These are phyloP conservation scores for Tulasnella sp. DNA, from an alignment of 768 basidiomycete species.

Conservation along the genomic window DNA sequence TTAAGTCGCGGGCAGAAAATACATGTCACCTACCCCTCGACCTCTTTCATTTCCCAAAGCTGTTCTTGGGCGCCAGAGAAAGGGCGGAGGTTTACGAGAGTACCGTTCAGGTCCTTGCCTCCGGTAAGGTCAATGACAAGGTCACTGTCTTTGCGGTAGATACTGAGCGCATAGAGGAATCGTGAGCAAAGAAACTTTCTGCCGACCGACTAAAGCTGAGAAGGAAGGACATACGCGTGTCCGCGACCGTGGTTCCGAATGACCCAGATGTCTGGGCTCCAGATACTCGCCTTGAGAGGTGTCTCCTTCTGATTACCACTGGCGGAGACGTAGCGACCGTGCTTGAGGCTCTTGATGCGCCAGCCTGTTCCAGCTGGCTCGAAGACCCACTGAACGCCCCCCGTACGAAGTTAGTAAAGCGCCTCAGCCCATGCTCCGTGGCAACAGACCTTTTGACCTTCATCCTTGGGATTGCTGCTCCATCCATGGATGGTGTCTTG, in stretches of 20 bases:
- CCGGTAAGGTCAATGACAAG: background rate
- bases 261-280: background rate
- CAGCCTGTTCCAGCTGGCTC: background rate
- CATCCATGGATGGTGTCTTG: slow-evolving; percentile 18
- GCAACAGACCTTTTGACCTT: slow-evolving; percentile 20
- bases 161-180: background rate
- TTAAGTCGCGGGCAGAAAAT: too few species aligned
- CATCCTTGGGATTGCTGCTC: background rate
- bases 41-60: background rate
- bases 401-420: background rate
- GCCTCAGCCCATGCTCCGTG: too few species aligned
- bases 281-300: slow-evolving; percentile 5
- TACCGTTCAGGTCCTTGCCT: background rate
- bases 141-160: background rate
- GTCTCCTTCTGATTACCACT: too few species aligned
- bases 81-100: background rate
- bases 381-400: slow-evolving; percentile 11
- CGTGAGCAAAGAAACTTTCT: background rate
- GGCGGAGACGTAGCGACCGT: background rate
- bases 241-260: background rate
- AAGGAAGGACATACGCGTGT: background rate
- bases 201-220: background rate
- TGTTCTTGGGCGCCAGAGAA: background rate
- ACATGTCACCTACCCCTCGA: too few species aligned
- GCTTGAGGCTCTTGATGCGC: background rate